phyloP scores from a whole-genome alignment of 495 filamentous ascomycete genomes.

The Entonaema liquescens region DNA sequence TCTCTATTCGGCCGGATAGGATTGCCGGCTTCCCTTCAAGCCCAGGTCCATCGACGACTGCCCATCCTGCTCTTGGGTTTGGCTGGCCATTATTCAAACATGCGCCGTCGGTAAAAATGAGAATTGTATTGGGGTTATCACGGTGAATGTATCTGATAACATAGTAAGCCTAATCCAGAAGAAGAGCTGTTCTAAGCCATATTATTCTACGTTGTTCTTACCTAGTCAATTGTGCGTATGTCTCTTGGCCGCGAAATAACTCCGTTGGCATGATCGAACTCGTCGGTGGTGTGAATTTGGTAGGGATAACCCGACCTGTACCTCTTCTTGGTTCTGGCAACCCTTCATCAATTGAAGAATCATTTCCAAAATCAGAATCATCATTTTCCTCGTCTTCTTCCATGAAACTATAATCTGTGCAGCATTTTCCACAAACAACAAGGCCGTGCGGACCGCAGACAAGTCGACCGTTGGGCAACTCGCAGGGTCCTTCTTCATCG shows the following conservation, averaged over 20 bases:
- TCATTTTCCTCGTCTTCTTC: neutral
- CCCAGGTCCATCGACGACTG: conserved; percentile 41
- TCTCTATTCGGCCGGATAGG: conserved; percentile 44
- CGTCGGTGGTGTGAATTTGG: conserved; percentile 43
- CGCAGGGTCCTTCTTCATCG: conserved; percentile 42
- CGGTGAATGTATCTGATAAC: conserved; percentile 45
- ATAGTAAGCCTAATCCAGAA: conserved; percentile 2
- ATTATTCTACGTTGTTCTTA: conserved; percentile 7
- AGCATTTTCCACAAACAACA: neutral
- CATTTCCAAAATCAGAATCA: too few relatives aligned
- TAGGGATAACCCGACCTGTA: conserved; percentile 44
- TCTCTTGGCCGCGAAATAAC: conserved; percentile 33
- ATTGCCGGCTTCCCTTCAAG: neutral
- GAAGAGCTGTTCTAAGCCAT: neutral
- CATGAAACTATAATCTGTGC: neutral
- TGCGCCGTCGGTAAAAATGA: conserved; percentile 48
- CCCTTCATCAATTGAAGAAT: too few relatives aligned
- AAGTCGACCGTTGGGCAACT: conserved; percentile 39
- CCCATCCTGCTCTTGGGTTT: conserved; percentile 51
- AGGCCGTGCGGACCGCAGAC: conserved; percentile 43
- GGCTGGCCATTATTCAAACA: conserved; percentile 49
- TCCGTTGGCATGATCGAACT: conserved; percentile 26
- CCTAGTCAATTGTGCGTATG: conserved; percentile 14
- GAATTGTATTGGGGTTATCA: conserved; percentile 19
- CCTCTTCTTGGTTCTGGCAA: conserved; percentile 30